These are phyloP conservation scores for Schizothecium vesticola DNA, from an alignment of 495 filamentous ascomycete species.

Conservation along the genomic window DNA sequence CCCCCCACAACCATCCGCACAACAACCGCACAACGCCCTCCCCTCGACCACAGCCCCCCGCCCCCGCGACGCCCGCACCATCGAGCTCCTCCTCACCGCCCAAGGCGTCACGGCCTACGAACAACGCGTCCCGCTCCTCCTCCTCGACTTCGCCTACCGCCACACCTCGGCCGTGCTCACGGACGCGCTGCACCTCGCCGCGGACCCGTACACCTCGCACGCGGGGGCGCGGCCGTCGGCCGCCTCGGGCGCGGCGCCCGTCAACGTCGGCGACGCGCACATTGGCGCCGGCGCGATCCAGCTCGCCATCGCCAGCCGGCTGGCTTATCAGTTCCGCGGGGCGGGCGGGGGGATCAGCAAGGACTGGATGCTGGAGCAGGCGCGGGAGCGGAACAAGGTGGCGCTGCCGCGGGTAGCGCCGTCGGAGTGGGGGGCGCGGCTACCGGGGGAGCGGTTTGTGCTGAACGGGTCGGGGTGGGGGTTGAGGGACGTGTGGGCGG, in stretches of 20 bases:
- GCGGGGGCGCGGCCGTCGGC: conserved; percentile 44
- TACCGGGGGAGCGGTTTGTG: conserved; percentile 90
- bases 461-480: conserved; percentile 81
- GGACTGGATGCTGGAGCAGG: conserved; percentile 80
- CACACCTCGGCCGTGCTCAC: conserved; percentile 59
- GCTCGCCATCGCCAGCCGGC: conserved; percentile 44
- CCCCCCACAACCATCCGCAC: conserved; percentile 25
- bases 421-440: conserved; percentile 72
- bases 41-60: conserved; percentile 58
- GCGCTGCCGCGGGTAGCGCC: conserved; percentile 66
- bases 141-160: conserved; percentile 96
- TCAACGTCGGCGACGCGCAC: conserved; percentile 41
- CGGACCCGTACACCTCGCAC: conserved; percentile 56
- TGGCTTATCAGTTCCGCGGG: conserved; percentile 49
- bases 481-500: conserved; percentile 70
- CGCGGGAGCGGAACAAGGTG: conserved; percentile 74
- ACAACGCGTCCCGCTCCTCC: conserved; percentile 86
- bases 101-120: conserved; percentile 88
- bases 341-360: conserved; percentile 56
- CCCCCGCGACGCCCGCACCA: conserved; percentile 82
- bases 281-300: conserved; percentile 44
- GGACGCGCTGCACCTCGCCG: conserved; percentile 59
- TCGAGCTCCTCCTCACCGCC: conserved; percentile 84
- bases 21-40: conserved; percentile 20
- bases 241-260: conserved; percentile 39